Percentiles rank a stretch among this genome's conserved stretches.
These are phyloP conservation scores for Calocybe cyanea DNA, from an alignment of 768 basidiomycete genomes.

Conservation along the genomic window DNA sequence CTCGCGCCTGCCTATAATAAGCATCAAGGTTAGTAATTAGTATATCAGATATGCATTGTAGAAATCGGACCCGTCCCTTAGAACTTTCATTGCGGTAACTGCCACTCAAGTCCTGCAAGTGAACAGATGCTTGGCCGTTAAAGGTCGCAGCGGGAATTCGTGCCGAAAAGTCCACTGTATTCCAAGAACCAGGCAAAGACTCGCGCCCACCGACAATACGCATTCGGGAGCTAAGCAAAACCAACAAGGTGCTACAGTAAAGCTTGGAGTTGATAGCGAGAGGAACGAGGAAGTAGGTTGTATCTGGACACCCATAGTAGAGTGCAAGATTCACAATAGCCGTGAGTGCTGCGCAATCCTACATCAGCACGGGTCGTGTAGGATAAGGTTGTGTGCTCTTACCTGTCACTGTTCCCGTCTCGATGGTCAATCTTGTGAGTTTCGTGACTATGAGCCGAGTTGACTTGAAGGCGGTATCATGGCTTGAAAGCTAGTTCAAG, in stretches of 20 bases:
- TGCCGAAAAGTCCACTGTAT: slow-evolving; percentile 9
- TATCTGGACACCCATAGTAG: slow-evolving; percentile 22
- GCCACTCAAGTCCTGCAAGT: slow-evolving; percentile 9
- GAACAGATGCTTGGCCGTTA: slow-evolving; percentile 12
- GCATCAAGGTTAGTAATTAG: no score
- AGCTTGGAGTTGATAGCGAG: slow-evolving; percentile 23
- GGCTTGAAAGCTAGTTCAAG: slow-evolving; percentile 18
- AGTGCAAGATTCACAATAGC: slow-evolving; percentile 23
- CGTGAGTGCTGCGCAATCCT: slow-evolving; percentile 17
- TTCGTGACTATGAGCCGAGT: slow-evolving; percentile 20
- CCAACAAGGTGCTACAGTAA: slow-evolving; percentile 27
- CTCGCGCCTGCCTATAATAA: no score
- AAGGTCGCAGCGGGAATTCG: slow-evolving; percentile 7
- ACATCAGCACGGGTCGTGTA: no score
- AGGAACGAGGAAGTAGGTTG: slow-evolving; percentile 22
- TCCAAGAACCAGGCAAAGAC: slow-evolving; percentile 4
- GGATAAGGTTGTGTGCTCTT: background rate
- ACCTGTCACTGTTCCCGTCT: slow-evolving; percentile 26
- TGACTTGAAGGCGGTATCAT: slow-evolving; percentile 20
- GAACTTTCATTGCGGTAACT: background rate
- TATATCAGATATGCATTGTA: no score
- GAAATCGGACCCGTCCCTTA: background rate
- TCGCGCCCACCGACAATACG: slow-evolving; percentile 20
- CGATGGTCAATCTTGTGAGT: slow-evolving; percentile 24
- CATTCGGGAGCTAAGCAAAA: slow-evolving; percentile 25